Conservation (phyloP, 2,329 filamentous ascomycete genomes). For the Juglanconis juglandina region DNA sequence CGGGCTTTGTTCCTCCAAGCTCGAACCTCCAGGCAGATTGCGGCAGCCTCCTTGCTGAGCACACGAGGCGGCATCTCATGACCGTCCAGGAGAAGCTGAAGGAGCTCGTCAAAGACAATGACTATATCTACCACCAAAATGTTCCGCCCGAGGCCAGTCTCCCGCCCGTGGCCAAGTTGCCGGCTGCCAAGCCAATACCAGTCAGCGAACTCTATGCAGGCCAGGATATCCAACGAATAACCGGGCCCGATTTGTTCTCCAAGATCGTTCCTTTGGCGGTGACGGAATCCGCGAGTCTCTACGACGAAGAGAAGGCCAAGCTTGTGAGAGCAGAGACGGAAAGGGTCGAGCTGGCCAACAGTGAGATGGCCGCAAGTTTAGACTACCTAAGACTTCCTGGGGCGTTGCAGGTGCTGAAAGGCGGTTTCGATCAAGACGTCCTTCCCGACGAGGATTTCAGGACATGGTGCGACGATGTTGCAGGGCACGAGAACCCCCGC, state of each 20-base stretch:
- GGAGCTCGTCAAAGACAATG: constrained; percentile 84
- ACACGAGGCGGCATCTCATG: constrained; percentile 77
- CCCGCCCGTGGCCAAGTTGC: constrained; percentile 79
- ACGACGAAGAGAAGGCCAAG: constrained; percentile 98
- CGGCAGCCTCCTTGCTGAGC: constrained; percentile 68
- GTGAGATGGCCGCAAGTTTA: constrained; percentile 91
- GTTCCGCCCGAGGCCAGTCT: constrained; percentile 83
- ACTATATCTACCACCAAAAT: constrained; percentile 95
- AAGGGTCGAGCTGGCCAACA: constrained; percentile 85
- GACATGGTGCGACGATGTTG: constrained; percentile 90
- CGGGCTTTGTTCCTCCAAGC: constrained; percentile 70
- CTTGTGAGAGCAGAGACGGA: constrained; percentile 90
- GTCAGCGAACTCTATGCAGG: constrained; percentile 95
- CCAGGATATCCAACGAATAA: constrained; percentile 95
- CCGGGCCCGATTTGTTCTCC: constrained; percentile 92
- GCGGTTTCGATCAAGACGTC: constrained; percentile 85
- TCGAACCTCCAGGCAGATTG: constrained; percentile 83
- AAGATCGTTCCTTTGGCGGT: constrained; percentile 96
- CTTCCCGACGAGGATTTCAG: constrained; percentile 87
- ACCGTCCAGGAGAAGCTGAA: constrained; percentile 77
- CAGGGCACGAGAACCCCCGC: constrained; percentile 75
- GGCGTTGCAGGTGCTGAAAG: constrained; percentile 86
- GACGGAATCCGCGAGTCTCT: constrained; percentile 92
- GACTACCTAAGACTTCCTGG: constrained; percentile 90
- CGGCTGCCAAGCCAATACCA: constrained; percentile 93